Evolutionary conservation across 1,284 basidiomycete genomes (phyloP).

Genomic region (Clitocybe nebularis): DNA sequence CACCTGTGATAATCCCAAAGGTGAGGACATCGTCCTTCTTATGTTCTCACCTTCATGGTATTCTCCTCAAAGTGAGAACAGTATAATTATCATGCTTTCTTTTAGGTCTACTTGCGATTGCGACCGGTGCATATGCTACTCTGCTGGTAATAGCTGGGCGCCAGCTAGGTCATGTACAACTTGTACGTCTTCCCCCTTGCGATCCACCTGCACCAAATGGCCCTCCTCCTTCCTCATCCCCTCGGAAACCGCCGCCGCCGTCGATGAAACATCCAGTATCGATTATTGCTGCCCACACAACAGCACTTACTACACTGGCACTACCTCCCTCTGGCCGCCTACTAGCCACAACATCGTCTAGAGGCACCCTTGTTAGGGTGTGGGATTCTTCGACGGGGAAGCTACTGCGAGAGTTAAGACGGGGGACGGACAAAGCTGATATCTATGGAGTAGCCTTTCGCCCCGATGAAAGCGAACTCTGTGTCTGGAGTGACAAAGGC

Average conservation of each 20-base stretch:
- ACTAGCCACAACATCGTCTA: slow-evolving; percentile 81
- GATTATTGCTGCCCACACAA: slow-evolving; percentile 85
- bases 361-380: slow-evolving; percentile 85
- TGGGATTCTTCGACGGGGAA: slow-evolving; percentile 82
- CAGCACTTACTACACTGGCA: slow-evolving; percentile 75
- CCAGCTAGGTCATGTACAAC: slow-evolving; percentile 88
- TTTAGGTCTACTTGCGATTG: slow-evolving; percentile 79
- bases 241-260: slow-evolving; percentile 49
- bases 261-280: slow-evolving; percentile 65
- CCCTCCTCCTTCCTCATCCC: slow-evolving; percentile 42
- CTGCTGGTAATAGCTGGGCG: slow-evolving; percentile 85
- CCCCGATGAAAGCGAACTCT: slow-evolving; percentile 76
- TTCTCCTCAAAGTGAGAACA: slow-evolving; percentile 3
- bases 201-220: slow-evolving; percentile 46
- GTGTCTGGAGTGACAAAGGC: slow-evolving; percentile 95
- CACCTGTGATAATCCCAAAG: slow-evolving; percentile 84
- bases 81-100: slow-evolving; percentile 12
- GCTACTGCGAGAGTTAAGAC: slow-evolving; percentile 76
- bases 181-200: slow-evolving; percentile 84
- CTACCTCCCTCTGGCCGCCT: slow-evolving; percentile 76
- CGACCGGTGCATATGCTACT: slow-evolving; percentile 74
- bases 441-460: slow-evolving; percentile 86
- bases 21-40: slow-evolving; percentile 38
- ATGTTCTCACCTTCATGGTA: slow-evolving; percentile 2
- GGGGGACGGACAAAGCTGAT: slow-evolving; percentile 88